Conservation (phyloP, 192 early-diverging fungal genomes). For the Gigaspora rosea region DNA sequence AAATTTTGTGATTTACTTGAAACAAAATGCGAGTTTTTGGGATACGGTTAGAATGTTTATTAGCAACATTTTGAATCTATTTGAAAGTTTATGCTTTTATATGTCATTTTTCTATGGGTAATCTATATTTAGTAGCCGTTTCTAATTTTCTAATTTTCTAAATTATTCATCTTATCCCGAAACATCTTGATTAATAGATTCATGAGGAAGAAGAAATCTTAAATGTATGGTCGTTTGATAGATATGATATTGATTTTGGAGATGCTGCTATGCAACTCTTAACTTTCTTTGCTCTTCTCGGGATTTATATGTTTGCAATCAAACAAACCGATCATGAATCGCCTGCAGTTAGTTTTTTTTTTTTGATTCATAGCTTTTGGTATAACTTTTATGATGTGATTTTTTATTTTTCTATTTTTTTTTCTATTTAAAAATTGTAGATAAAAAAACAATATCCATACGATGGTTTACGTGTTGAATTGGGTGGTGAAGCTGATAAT, state of each 20-base stretch:
- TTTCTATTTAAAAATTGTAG: background rate
- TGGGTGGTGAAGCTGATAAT: background rate
- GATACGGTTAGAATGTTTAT: background rate
- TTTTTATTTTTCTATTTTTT: background rate
- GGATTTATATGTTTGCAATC: background rate
- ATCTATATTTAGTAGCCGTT: background rate
- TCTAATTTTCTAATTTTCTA: no score
- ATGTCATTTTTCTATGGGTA: background rate
- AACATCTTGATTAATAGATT: background rate
- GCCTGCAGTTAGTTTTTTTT: slow-evolving; percentile 1
- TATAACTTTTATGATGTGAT: background rate
- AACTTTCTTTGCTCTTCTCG: background rate
- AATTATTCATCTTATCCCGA: no score
- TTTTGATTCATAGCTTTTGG: background rate
- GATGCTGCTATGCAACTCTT: background rate
- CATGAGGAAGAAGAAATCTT: slow-evolving; percentile 27
- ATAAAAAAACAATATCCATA: background rate
- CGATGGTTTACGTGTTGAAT: slow-evolving; percentile 25
- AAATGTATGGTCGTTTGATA: slow-evolving; percentile 9
- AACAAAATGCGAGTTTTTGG: no score
- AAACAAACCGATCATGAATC: background rate
- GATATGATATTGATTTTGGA: background rate
- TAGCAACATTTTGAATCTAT: background rate
- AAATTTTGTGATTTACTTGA: no score
- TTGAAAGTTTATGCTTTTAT: background rate